phyloP scores from a whole-genome alignment of 441 rosid genomes.

The Flueggea neowawraea region DNA sequence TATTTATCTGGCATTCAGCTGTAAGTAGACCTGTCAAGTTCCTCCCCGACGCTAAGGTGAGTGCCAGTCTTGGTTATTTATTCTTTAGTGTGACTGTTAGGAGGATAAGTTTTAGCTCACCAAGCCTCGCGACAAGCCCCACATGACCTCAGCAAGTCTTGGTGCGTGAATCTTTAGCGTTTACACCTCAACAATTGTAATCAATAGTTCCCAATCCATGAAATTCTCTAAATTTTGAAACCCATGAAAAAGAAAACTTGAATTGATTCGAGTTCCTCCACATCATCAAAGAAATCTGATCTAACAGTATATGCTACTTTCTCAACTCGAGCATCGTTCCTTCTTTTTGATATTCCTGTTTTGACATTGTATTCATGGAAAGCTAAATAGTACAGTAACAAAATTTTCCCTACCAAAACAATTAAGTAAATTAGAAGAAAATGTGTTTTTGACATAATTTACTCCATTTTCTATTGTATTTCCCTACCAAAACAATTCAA shows the following conservation, averaged over 20 bases:
- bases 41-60: conserved; percentile 51
- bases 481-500: no score
- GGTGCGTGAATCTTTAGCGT: no score
- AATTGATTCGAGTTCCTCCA: background rate
- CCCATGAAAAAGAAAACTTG: background rate
- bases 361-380: background rate
- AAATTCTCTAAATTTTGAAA: background rate
- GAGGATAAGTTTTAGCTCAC: no score
- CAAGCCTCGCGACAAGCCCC: no score
- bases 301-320: background rate
- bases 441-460: no score
- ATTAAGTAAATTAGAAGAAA: background rate
- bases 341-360: conserved; percentile 1
- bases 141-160: no score
- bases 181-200: conserved; percentile 4
- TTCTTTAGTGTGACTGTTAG: no score
- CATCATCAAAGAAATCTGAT: conserved; percentile 1
- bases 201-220: conserved; percentile 8
- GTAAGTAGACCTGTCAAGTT: conserved; percentile 57
- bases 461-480: no score
- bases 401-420: no score
- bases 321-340: conserved; percentile 13
- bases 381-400: background rate
- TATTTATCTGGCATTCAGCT: conserved; percentile 90
- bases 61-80: conserved; percentile 10